Base-by-base conservation (phyloP, 805 yeast genomes). In the Wickerhamiella spandovensis region DNA sequence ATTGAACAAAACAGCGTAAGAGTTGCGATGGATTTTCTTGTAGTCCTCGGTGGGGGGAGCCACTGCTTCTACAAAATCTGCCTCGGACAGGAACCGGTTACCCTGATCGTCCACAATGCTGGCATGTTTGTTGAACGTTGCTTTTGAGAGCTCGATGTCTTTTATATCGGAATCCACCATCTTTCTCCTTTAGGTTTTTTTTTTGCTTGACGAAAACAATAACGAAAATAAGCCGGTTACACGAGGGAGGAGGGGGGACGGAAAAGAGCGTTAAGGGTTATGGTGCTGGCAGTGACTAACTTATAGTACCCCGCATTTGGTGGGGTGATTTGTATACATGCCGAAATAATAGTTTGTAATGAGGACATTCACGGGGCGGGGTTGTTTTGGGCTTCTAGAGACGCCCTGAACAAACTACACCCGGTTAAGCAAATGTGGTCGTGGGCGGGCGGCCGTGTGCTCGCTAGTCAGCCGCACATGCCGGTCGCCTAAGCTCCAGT, bases 1-100 rank as follows among this genome's bases (percentile, higher is more conserved):
- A 51, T 83, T 71, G 62, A 84, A 90, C 46, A 90, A 78, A 53
- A 89, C 73, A 5, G 83, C 84, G 64, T 78, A 78, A 3, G 83
- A 74, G 55, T 78, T 72, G 12, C 76, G 68, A 15, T 79, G 73
- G 48, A 80, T 72, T 56, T 72, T 72, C 55, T 74, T 73, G 57
- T 76, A 72, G 60, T 75, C 74, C 57, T 71, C 71, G 47, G 64
- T 54, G 12, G 66, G 63, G 32, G 74, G 74, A 3, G 73, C 73
- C 42, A 74, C 59, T 22, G 77, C 70, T 38, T 64, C 53, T 23
- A 72, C 61, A 51, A 74, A 75, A 56, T 73, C 76, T 46, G 64
- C 66, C 47, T 63, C 63, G 45, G 64, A 64, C 51, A 72, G 59
- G 44, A 60, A 65, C 47, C 64, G 62, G 24, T 62, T 65, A 21